Percentiles rank a stretch among this genome's conserved stretches.
Conservation (phyloP, 176 grass and related monocot genomes). For the Guadua angustifolia region DNA sequence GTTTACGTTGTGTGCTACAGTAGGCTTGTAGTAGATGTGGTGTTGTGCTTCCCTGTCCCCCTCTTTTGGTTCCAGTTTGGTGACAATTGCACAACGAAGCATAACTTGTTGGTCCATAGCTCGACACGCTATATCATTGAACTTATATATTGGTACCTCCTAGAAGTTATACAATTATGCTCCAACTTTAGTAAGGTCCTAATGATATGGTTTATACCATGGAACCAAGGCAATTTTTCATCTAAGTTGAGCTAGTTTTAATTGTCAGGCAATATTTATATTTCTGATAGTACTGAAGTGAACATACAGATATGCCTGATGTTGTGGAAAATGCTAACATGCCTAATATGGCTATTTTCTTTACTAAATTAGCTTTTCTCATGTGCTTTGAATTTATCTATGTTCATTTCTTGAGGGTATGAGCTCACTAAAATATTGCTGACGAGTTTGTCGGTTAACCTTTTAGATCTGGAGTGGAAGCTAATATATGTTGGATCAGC, state of each 20-base stretch:
- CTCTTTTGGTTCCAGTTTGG: not conserved
- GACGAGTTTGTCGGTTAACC: slow-evolving; percentile 2
- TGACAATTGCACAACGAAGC: slow-evolving; percentile 7
- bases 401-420: slow-evolving; percentile 18
- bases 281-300: not conserved
- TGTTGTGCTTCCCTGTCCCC: not conserved
- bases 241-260: not conserved
- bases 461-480: slow-evolving; percentile 91
- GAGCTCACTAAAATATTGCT: not conserved
- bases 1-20: not conserved
- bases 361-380: not conserved
- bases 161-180: not conserved
- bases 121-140: not conserved
- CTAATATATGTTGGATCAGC: slow-evolving; percentile 96
- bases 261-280: not conserved
- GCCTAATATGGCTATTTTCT: not conserved
- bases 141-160: not conserved
- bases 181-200: not conserved
- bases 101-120: not conserved
- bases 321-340: not conserved
- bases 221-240: not conserved
- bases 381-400: not conserved
- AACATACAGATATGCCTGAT: not conserved
- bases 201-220: not conserved
- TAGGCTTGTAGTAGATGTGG: not conserved